A percentile compares a stretch with the other conserved stretches of the same genome.
Evolutionary conservation across 1,284 basidiomycete species (phyloP).

Genomic region (Microbotryum violaceum): DNA sequence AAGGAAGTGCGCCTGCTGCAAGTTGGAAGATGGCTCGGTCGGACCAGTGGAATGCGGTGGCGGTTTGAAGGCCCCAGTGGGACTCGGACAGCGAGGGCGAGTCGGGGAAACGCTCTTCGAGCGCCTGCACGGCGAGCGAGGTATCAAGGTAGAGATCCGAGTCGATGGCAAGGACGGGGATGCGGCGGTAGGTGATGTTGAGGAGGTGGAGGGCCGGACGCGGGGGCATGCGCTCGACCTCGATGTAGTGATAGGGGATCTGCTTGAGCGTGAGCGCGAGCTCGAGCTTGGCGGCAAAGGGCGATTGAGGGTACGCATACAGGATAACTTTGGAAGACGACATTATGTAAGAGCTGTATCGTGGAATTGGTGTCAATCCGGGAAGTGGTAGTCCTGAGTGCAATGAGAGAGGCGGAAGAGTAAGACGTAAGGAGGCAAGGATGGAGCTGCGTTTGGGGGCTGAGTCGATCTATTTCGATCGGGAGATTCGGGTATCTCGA

Average conservation of each 20-base stretch:
- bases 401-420: no score
- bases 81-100: constrained; percentile 1
- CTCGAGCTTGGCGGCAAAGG: constrained; percentile 9
- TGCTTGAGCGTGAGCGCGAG: constrained; percentile 8
- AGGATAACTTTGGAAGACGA: neutral
- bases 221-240: constrained; percentile 18
- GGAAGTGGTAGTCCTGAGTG: no score
- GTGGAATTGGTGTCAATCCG: no score
- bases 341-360: neutral
- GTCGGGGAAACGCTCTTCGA: constrained; percentile 14
- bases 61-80: constrained; percentile 8
- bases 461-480: no score
- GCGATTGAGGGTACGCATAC: constrained; percentile 5
- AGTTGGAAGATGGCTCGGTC: constrained; percentile 14
- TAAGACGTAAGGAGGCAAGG: no score
- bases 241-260: constrained; percentile 7
- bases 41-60: constrained; percentile 8
- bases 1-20: constrained; percentile 9
- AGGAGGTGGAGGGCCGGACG: constrained; percentile 13
- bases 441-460: no score
- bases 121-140: constrained; percentile 11
- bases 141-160: constrained; percentile 19
- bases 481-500: no score
- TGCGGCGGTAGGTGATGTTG: constrained; percentile 17
- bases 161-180: constrained; percentile 21